Evolutionary conservation across 1,139 yeast species (phyloP).

Genomic region (Geotrichum europaeum): DNA sequence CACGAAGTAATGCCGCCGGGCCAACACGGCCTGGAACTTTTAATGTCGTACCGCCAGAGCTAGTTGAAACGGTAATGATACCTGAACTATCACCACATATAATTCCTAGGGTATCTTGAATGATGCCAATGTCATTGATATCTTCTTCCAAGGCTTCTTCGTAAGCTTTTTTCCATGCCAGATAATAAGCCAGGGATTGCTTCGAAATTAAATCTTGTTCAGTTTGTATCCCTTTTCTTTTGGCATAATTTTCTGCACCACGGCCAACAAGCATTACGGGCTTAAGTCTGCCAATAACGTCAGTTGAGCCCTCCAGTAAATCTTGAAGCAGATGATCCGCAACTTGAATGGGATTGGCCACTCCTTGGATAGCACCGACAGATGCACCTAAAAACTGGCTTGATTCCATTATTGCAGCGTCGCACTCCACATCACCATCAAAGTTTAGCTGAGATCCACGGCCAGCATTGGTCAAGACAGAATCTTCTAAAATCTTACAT

Average conservation of each 20-base stretch:
- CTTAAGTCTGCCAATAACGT: constrained; percentile 28
- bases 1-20: constrained; percentile 37
- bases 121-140: not conserved
- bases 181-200: constrained; percentile 19
- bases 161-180: constrained; percentile 22
- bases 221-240: constrained; percentile 17
- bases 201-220: constrained; percentile 23
- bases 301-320: constrained; percentile 18
- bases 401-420: constrained; percentile 37
- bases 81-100: constrained; percentile 31
- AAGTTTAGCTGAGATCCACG: constrained; percentile 48
- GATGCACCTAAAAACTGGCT: constrained; percentile 23
- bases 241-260: constrained; percentile 33
- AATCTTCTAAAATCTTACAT: constrained; percentile 40
- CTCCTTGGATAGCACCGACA: constrained; percentile 33
- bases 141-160: not conserved
- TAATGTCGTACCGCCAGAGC: constrained; percentile 38
- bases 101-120: constrained; percentile 37
- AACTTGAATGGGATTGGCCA: constrained; percentile 30
- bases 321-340: constrained; percentile 26
- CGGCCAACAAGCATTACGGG: constrained; percentile 35
- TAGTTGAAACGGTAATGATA: constrained; percentile 31
- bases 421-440: constrained; percentile 48
- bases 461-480: constrained; percentile 51
- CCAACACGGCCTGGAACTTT: constrained; percentile 39